These are phyloP conservation scores for Scheffersomyces titani DNA, from an alignment of 1,139 yeast genomes.

Conservation along the genomic window DNA sequence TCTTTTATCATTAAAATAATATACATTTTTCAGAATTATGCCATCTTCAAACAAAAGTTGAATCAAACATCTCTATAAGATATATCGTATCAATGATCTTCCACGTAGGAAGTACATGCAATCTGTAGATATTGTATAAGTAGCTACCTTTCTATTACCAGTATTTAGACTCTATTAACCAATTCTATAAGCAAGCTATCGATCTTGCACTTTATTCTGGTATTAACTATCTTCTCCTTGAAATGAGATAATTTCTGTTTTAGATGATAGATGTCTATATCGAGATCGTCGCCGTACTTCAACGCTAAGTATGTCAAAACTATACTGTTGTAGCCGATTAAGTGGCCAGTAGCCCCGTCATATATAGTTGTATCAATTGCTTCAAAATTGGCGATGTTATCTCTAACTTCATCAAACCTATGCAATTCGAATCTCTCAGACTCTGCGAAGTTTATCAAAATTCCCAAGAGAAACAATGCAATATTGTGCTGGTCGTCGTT, in stretches of 20 bases:
- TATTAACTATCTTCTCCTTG: conserved; percentile 3
- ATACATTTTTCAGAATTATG: neutral
- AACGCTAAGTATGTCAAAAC: conserved; percentile 11
- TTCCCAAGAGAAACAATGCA: conserved; percentile 8
- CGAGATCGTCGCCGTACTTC: neutral
- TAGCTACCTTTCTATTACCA: neutral
- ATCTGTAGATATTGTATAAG: neutral
- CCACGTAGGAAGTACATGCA: neutral
- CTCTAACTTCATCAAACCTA: conserved; percentile 1
- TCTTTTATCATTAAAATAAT: neutral
- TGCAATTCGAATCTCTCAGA: neutral
- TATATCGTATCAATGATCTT: neutral
- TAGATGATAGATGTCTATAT: conserved; percentile 1
- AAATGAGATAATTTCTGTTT: conserved; percentile 3
- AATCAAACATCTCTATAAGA: neutral
- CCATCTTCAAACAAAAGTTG: neutral
- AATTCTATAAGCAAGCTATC: neutral
- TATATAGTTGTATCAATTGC: neutral
- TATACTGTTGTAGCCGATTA: conserved; percentile 15
- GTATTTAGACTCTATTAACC: neutral
- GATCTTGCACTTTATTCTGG: conserved; percentile 5
- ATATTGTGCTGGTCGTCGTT: conserved; percentile 2
- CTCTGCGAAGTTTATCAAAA: conserved; percentile 7
- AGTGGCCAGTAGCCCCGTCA: conserved; percentile 8
- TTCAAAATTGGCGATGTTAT: conserved; percentile 3